These are phyloP conservation scores for Hypoxylon intermedium DNA, from an alignment of 495 filamentous ascomycete genomes.

Conservation along the genomic window DNA sequence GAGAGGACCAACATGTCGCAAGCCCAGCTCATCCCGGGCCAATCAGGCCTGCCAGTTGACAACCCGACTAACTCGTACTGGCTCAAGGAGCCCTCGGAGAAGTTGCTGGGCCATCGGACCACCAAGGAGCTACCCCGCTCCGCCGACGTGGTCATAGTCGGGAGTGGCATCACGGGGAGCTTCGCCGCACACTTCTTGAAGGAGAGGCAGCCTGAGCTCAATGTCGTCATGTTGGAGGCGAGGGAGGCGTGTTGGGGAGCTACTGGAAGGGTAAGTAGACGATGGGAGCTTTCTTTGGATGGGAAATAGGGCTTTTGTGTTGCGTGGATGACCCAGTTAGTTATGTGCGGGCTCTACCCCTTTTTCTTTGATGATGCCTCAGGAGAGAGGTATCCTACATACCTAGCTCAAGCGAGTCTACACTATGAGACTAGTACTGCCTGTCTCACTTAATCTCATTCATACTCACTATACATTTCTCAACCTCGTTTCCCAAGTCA, in stretches of 20 bases:
- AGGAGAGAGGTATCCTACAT: too few relatives aligned
- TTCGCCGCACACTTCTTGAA: slow-evolving; percentile 69
- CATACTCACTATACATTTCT: too few relatives aligned
- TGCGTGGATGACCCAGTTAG: too few relatives aligned
- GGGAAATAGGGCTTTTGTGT: too few relatives aligned
- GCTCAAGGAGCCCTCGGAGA: slow-evolving; percentile 65
- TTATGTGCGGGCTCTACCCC: too few relatives aligned
- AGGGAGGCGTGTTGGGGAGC: slow-evolving; percentile 81
- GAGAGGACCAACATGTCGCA: slow-evolving; percentile 30
- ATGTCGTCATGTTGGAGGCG: slow-evolving; percentile 78
- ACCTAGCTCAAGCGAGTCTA: too few relatives aligned
- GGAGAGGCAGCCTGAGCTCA: slow-evolving; percentile 42
- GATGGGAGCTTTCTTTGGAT: too few relatives aligned
- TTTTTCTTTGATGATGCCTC: too few relatives aligned
- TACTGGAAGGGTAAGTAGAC: slow-evolving; percentile 66
- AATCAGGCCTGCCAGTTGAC: slow-evolving; percentile 57
- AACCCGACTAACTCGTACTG: slow-evolving; percentile 76
- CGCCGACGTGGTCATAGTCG: slow-evolving; percentile 73
- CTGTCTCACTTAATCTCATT: too few relatives aligned
- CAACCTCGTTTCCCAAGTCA: neutral
- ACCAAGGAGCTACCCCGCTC: slow-evolving; percentile 65
- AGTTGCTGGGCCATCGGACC: slow-evolving; percentile 64
- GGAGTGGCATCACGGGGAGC: slow-evolving; percentile 74
- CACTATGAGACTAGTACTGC: too few relatives aligned
- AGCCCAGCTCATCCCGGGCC: slow-evolving; percentile 31